phyloP scores from a whole-genome alignment of 2,329 filamentous ascomycete genomes.

The Dichotomopilus funicola region DNA sequence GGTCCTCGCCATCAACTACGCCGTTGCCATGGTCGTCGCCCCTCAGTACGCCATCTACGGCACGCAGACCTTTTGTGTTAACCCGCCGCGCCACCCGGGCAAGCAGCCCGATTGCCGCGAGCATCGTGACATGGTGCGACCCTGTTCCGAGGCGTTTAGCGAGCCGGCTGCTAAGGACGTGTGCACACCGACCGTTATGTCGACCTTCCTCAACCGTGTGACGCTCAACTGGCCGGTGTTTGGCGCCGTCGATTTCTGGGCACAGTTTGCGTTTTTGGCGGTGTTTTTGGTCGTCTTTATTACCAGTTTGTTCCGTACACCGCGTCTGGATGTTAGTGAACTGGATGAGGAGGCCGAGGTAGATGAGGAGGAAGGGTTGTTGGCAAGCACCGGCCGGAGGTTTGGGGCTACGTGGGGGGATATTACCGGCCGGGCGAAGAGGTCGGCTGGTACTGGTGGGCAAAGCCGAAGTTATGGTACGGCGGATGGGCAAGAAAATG shows the following conservation, averaged over 20 bases:
- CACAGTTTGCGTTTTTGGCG: slow-evolving; percentile 83
- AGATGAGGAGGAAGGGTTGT: slow-evolving; percentile 86
- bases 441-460: neutral
- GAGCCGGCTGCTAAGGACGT: slow-evolving; percentile 68
- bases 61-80: slow-evolving; percentile 87
- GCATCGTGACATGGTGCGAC: slow-evolving; percentile 63
- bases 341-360: slow-evolving; percentile 84
- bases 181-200: slow-evolving; percentile 87
- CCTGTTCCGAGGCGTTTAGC: slow-evolving; percentile 72
- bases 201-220: slow-evolving; percentile 86
- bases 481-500: slow-evolving; percentile 2
- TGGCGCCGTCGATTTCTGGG: slow-evolving; percentile 89
- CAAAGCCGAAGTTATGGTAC: slow-evolving; percentile 16
- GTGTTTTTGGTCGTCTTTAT: slow-evolving; percentile 78
- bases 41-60: slow-evolving; percentile 94
- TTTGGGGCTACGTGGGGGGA: slow-evolving; percentile 88
- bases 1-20: slow-evolving; percentile 86
- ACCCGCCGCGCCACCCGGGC: slow-evolving; percentile 54
- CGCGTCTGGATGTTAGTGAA: slow-evolving; percentile 67
- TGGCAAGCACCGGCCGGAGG: slow-evolving; percentile 74
- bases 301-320: slow-evolving; percentile 72
- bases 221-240: slow-evolving; percentile 95
- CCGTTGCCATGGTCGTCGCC: slow-evolving; percentile 85
- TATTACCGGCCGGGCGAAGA: slow-evolving; percentile 54
- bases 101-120: slow-evolving; percentile 69